A percentile compares a stretch with the other conserved stretches of the same genome.
Evolutionary conservation across 169 alveolate species (phyloP).

Genomic region (Cryptosporidium viatorum): DNA sequence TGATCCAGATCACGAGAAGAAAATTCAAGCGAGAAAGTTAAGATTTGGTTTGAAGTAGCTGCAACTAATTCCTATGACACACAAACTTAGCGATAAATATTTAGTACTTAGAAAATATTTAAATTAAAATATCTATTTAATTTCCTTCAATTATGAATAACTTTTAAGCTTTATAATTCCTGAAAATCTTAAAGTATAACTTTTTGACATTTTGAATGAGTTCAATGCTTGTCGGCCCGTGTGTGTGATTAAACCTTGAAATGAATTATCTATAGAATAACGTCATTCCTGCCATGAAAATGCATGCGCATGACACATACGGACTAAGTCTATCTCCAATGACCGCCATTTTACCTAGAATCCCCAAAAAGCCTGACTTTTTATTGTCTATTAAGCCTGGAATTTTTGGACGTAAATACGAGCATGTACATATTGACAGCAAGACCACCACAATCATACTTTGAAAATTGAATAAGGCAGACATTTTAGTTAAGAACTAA

Average conservation of each 20-base stretch:
- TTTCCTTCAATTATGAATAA: not conserved
- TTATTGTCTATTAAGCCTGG: conserved; percentile 90
- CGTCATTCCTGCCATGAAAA: conserved; percentile 89
- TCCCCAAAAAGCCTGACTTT: conserved; percentile 92
- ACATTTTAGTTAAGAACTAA: conserved; percentile 78
- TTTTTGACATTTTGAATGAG: not conserved
- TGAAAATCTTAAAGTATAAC: not conserved
- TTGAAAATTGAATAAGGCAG: conserved; percentile 93
- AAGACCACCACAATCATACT: conserved; percentile 90
- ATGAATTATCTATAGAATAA: conserved; percentile 85
- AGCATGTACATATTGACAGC: conserved; percentile 94
- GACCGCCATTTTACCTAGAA: conserved; percentile 94
- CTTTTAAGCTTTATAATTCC: not conserved
- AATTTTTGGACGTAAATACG: conserved; percentile 89
- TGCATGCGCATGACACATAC: conserved; percentile 90
- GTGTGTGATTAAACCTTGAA: not conserved
- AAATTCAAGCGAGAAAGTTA: conserved; percentile 63
- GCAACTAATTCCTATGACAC: not conserved
- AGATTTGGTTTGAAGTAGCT: conserved; percentile 46
- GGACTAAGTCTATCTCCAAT: conserved; percentile 95
- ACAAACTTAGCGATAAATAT: not conserved
- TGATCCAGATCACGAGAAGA: conserved; percentile 55
- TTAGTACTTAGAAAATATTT: conserved; percentile 6
- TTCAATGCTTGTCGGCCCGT: not conserved
- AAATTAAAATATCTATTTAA: not conserved